Base-by-base conservation (phyloP, 441 rosid species). In the Raphanus hybrid region DNA sequence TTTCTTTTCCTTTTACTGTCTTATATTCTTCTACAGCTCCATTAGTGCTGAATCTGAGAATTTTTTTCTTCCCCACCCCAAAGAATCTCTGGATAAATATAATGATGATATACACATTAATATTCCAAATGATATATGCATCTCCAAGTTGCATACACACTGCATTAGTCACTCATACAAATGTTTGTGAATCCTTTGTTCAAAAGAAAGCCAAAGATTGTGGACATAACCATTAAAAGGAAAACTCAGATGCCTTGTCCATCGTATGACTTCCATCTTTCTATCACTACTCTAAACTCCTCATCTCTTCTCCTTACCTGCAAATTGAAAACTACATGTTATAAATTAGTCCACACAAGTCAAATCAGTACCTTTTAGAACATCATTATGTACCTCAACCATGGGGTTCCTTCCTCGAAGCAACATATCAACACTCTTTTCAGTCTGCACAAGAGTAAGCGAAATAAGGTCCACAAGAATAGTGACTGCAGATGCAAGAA, bases 341-440 rank as follows among this genome's bases (percentile, higher is more conserved):
- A n/a, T 16, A 64, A 34, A 29, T 61, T 64, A 18, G 32, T 2
- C 32, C 14, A 48, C 1, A 37, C 8, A 37, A 20, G 4, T 58
- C 59, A 8, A 57, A 55, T 57, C 27, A 70, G 64, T 59, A 54
- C n/a, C 61, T 9, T 43, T 41, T 15, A 48, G 9, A 50, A 20
- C 10, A 57, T 23, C 32, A 61, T 37, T 37, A 37, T 5, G 29
- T 37, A 64, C 92, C 95, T 90, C 95, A 68, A 88, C 91, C 68
- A 78, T 78, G 50, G 92, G 92, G 67, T 76, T 87, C 78, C 81
- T 75, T 64, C 88, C 88, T 0, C 83, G 75, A 65, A 90, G 91
- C 83, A 90, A 80, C 88, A 75, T 84, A 75, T 88, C 95, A 61
- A 88, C 88, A 32, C 91, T 87, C 82, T 87, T 87, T 77, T 90